Evolutionary conservation across 768 basidiomycete genomes (phyloP).

Genomic region (Daedaleopsis sinensis): DNA sequence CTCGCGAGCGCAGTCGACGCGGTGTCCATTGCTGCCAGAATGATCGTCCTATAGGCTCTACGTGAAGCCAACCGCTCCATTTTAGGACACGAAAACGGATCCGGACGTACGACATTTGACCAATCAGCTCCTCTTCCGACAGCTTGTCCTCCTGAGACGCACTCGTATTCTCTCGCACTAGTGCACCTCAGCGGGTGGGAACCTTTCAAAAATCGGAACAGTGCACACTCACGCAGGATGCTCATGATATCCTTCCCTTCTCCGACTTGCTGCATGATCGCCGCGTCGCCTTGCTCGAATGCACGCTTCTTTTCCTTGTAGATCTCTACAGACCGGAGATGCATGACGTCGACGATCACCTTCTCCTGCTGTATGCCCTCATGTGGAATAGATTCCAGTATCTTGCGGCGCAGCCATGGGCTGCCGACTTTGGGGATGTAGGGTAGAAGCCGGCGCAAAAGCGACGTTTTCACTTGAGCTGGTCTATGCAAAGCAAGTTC

Average conservation of each 20-base stretch:
- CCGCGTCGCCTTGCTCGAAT: constrained; percentile 36
- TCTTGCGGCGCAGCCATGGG: neutral
- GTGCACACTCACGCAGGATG: neutral
- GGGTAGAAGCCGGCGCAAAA: constrained; percentile 3
- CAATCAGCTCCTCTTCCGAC: constrained; percentile 24
- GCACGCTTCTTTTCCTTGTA: constrained; percentile 35
- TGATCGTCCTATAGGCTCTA: constrained; percentile 32
- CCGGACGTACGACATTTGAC: constrained; percentile 22
- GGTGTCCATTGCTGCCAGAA: constrained; percentile 48
- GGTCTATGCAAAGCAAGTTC: neutral
- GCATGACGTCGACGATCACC: constrained; percentile 1
- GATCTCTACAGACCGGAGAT: neutral
- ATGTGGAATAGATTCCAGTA: constrained; percentile 7
- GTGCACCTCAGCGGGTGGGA: neutral
- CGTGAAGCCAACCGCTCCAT: neutral
- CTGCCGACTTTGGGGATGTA: neutral
- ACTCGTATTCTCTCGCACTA: constrained; percentile 26
- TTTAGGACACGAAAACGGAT: no score
- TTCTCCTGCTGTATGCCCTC: neutral
- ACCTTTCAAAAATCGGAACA: neutral
- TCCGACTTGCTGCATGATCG: constrained; percentile 1
- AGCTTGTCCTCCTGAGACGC: constrained; percentile 19
- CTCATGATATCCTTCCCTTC: neutral
- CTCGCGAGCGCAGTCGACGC: constrained; percentile 45
- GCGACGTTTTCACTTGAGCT: neutral